A percentile compares a stretch with the other conserved stretches of the same genome.
phyloP scores from a whole-genome alignment of 345 rosid species.

The Iberis pinnata region DNA sequence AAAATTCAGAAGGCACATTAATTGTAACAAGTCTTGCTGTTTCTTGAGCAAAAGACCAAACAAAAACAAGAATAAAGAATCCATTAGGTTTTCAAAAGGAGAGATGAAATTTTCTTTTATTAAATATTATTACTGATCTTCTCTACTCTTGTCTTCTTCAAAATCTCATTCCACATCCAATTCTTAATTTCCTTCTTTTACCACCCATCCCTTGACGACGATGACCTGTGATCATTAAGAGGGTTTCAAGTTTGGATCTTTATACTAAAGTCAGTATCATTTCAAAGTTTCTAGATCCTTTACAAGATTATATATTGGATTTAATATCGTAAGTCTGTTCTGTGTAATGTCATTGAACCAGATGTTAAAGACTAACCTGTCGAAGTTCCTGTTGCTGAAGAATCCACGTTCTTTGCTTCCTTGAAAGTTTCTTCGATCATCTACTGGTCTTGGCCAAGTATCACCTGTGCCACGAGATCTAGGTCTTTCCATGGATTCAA shows the following conservation, averaged over 20 bases:
- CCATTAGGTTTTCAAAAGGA: slow-evolving; percentile 13
- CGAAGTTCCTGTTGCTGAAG: slow-evolving; percentile 55
- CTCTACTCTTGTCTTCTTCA: slow-evolving; percentile 15
- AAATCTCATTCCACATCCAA: slow-evolving; percentile 22
- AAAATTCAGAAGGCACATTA: too few species aligned
- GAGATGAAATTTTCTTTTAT: slow-evolving; percentile 19
- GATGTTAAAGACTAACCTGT: slow-evolving; percentile 45
- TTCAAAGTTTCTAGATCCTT: not conserved
- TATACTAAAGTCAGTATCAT: not conserved
- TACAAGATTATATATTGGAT: slow-evolving; percentile 13
- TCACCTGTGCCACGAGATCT: slow-evolving; percentile 67
- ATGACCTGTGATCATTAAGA: slow-evolving; percentile 18
- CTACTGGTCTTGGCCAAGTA: slow-evolving; percentile 55
- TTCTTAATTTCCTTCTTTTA: slow-evolving; percentile 6
- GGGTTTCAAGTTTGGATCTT: slow-evolving; percentile 7
- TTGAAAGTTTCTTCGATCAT: slow-evolving; percentile 67
- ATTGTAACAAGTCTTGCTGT: too few species aligned
- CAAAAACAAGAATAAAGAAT: not conserved
- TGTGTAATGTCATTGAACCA: not conserved
- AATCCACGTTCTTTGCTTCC: slow-evolving; percentile 81
- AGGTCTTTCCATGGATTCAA: slow-evolving; percentile 71
- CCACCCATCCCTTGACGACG: slow-evolving; percentile 22
- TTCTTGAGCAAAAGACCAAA: not conserved
- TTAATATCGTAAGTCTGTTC: not conserved
- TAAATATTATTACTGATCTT: slow-evolving; percentile 17